Conservation (phyloP, 306 rosid species). For the Abrus pulchellus region DNA sequence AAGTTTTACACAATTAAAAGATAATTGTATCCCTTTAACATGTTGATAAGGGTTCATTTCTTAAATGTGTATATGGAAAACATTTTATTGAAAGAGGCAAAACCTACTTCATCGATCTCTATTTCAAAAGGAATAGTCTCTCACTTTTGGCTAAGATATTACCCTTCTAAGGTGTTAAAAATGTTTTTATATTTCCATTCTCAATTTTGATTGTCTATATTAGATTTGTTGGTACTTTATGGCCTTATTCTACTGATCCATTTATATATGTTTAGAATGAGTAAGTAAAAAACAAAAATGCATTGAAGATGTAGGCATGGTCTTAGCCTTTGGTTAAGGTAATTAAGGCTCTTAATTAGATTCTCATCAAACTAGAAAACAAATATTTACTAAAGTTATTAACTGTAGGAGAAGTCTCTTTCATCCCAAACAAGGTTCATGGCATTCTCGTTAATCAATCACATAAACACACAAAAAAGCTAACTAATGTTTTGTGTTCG, state of each 20-base stretch:
- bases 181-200: not conserved
- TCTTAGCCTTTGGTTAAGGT: constrained; percentile 11
- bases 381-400: constrained; percentile 20
- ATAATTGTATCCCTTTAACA: too few species aligned
- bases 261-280: constrained; percentile 13
- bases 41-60: too few species aligned
- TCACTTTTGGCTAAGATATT: too few species aligned
- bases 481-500: constrained; percentile 41
- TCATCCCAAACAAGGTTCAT: constrained; percentile 37
- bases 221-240: constrained; percentile 29
- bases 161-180: too few species aligned
- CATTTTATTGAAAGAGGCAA: too few species aligned
- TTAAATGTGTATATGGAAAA: too few species aligned
- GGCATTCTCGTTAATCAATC: not conserved
- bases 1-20: too few species aligned
- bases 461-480: constrained; percentile 32
- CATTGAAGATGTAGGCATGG: constrained; percentile 24
- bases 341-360: not conserved
- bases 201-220: not conserved
- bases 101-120: too few species aligned
- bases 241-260: constrained; percentile 17
- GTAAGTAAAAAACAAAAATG: constrained; percentile 38
- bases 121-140: too few species aligned
- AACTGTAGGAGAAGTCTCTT: constrained; percentile 42
- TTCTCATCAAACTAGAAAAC: constrained; percentile 7